These are phyloP conservation scores for Suillus discolor DNA, from an alignment of 768 basidiomycete species.

Conservation along the genomic window DNA sequence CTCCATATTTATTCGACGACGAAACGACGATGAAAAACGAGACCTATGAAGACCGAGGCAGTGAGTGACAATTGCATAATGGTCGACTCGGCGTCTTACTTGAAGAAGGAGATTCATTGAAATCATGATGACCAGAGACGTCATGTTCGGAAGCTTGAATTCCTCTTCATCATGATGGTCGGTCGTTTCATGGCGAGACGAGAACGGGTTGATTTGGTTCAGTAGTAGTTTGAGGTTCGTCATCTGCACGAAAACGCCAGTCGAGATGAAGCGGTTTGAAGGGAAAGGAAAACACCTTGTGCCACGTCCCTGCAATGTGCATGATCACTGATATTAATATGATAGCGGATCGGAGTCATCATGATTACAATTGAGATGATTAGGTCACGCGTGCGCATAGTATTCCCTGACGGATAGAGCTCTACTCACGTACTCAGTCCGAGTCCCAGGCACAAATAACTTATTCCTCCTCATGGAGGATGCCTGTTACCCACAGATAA, in stretches of 20 bases:
- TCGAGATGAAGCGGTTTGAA: too few species aligned
- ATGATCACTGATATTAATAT: too few species aligned
- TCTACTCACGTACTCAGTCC: too few species aligned
- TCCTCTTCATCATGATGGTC: conserved; percentile 24
- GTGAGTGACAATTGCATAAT: neutral
- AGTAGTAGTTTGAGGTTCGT: neutral
- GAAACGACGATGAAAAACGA: conserved; percentile 74
- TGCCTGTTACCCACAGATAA: too few species aligned
- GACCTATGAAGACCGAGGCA: conserved; percentile 37
- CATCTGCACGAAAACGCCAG: neutral
- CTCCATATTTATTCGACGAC: conserved; percentile 63
- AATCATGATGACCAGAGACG: conserved; percentile 50
- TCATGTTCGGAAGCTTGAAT: conserved; percentile 49
- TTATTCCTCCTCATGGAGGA: too few species aligned
- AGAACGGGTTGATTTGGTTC: neutral
- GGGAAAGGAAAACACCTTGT: too few species aligned
- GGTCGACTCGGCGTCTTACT: conserved; percentile 29
- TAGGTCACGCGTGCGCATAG: too few species aligned
- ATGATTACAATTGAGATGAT: too few species aligned
- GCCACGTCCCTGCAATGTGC: too few species aligned
- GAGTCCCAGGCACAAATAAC: too few species aligned
- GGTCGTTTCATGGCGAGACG: neutral
- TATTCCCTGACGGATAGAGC: too few species aligned
- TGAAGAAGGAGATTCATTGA: conserved; percentile 46
- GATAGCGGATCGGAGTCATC: too few species aligned